Evolutionary conservation across 805 yeast species (phyloP).

Genomic region (Candida insectorum): DNA sequence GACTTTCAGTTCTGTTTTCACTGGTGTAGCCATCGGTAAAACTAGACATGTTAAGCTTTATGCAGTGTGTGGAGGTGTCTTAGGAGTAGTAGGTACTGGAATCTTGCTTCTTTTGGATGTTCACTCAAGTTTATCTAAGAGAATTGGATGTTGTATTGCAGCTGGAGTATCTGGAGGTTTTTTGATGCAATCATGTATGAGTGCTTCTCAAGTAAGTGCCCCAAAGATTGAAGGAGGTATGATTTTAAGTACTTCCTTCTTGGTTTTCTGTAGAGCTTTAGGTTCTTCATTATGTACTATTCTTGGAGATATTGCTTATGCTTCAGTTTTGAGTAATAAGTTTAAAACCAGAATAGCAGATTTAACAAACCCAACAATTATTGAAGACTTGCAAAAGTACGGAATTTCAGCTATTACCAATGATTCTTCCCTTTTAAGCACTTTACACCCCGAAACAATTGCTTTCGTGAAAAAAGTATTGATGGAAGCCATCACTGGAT

Average conservation of each 20-base stretch:
- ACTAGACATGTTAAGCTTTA: slow-evolving; percentile 42
- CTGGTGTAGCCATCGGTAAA: slow-evolving; percentile 38
- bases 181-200: slow-evolving; percentile 42
- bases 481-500: slow-evolving; percentile 36
- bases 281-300: slow-evolving; percentile 44
- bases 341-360: slow-evolving; percentile 5
- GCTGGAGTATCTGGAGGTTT: slow-evolving; percentile 49
- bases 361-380: slow-evolving; percentile 8
- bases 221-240: slow-evolving; percentile 50
- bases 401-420: slow-evolving; percentile 1
- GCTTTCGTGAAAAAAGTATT: slow-evolving; percentile 22
- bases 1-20: slow-evolving; percentile 29
- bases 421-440: slow-evolving; percentile 1
- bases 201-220: slow-evolving; percentile 46
- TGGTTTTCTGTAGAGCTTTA: slow-evolving; percentile 42
- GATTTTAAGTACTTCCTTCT: slow-evolving; percentile 45
- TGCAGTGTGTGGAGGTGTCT: slow-evolving; percentile 28
- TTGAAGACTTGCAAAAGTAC: slow-evolving; percentile 1
- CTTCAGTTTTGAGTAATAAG: slow-evolving; percentile 7
- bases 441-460: slow-evolving; percentile 20
- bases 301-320: slow-evolving; percentile 10
- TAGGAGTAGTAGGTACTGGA: slow-evolving; percentile 45
- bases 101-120: slow-evolving; percentile 37
- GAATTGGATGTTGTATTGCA: slow-evolving; percentile 45
- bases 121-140: slow-evolving; percentile 29